A percentile compares a stretch with the other conserved stretches of the same genome.
Evolutionary conservation across 345 rosid species (phyloP).

Genomic region (Pugionium cornutum): DNA sequence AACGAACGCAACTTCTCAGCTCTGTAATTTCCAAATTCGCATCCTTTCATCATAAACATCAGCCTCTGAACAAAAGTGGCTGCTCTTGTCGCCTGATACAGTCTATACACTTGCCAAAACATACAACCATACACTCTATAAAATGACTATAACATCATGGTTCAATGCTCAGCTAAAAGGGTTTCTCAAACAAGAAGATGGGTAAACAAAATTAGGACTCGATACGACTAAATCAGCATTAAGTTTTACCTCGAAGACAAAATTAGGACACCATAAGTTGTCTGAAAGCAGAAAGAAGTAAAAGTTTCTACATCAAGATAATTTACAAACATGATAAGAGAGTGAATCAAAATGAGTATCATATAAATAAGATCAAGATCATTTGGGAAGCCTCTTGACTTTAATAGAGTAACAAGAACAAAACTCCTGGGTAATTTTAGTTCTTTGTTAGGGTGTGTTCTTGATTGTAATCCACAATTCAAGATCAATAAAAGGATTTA

Average conservation of each 20-base stretch:
- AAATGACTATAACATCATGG: neutral
- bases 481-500: neutral
- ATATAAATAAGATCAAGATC: slow-evolving; percentile 1
- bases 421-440: neutral
- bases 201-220: neutral
- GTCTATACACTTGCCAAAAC: slow-evolving; percentile 65
- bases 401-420: neutral
- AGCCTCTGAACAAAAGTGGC: slow-evolving; percentile 69
- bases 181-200: slow-evolving; percentile 5
- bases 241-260: slow-evolving; percentile 63
- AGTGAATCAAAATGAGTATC: neutral
- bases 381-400: neutral
- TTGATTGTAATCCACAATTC: neutral
- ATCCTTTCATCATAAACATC: slow-evolving; percentile 66
- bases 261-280: too few species aligned
- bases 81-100: slow-evolving; percentile 83
- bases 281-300: slow-evolving; percentile 60
- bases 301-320: slow-evolving; percentile 58
- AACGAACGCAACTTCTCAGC: slow-evolving; percentile 56
- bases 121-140: neutral
- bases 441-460: neutral
- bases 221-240: neutral
- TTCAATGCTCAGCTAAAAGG: slow-evolving; percentile 12
- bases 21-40: slow-evolving; percentile 49
- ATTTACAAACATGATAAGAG: slow-evolving; percentile 5